Conservation (phyloP, 768 basidiomycete genomes). For the Mycena rosella region DNA sequence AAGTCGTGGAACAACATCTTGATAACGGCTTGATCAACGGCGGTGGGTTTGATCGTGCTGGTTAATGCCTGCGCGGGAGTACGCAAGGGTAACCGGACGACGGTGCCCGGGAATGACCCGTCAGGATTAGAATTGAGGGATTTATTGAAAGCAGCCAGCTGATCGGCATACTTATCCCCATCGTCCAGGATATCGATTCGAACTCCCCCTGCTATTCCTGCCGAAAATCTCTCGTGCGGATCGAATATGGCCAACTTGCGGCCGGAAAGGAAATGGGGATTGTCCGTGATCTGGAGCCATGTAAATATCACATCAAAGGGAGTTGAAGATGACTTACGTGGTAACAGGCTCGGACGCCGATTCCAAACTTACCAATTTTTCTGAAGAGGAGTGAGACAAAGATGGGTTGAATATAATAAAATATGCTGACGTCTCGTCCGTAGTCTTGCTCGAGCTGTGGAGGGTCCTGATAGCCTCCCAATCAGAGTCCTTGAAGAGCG, state of each 20-base stretch:
- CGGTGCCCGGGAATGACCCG: conserved; percentile 37
- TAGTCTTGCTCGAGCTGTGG: conserved; percentile 44
- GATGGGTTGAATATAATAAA: not conserved
- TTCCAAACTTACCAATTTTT: conserved; percentile 44
- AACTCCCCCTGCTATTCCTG: conserved; percentile 35
- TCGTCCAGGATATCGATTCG: conserved; percentile 27
- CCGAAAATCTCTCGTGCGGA: conserved; percentile 40
- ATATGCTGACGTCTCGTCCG: conserved; percentile 42
- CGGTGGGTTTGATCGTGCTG: conserved; percentile 27
- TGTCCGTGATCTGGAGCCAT: conserved; percentile 45
- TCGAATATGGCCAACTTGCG: conserved; percentile 45
- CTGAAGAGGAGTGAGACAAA: not conserved
- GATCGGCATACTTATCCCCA: conserved; percentile 33
- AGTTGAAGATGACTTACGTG: conserved; percentile 39
- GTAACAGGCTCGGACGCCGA: conserved; percentile 48
- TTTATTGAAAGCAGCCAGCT: conserved; percentile 40
- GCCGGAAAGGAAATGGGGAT: conserved; percentile 46
- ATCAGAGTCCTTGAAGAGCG: conserved; percentile 42
- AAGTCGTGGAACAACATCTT: conserved; percentile 41
- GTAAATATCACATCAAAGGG: not conserved
- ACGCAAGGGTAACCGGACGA: conserved; percentile 48
- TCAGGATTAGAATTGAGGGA: conserved; percentile 12
- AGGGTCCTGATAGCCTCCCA: conserved; percentile 46
- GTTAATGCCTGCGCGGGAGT: conserved; percentile 29
- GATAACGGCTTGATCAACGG: conserved; percentile 35